Base-by-base conservation (phyloP, 208 protist genomes). In the Porcisia deanei region DNA sequence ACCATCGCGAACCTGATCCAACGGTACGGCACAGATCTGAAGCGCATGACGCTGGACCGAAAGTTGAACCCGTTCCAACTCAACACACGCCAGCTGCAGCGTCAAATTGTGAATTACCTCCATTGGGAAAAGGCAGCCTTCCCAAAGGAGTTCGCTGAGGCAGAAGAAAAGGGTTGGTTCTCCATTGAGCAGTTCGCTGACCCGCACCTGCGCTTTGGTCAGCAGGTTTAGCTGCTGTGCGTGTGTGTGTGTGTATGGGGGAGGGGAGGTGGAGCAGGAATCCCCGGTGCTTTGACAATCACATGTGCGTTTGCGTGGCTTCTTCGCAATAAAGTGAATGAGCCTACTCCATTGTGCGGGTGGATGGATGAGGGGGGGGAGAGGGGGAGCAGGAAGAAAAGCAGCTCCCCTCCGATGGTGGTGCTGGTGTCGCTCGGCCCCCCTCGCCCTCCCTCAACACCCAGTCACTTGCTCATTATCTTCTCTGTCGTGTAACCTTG, bases 11-110 rank as follows among this genome's bases (percentile, higher is more conserved):
- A 91, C 49, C 75, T 96, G 22, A 89, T 96, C 25, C 76, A 86
- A 43, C 79, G 79, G 25, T 87, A 96, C 77, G 87, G 86, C 76
- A 94, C 85, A 5, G 87, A 96, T 64, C 75, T 94, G 54, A 93
- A 92, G 83, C 87, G 87, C 57, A 96, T 96, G 92, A 90, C 88
- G 41, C 78, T 94, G 25, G 92, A 96, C 73, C 72, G 70, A 20
- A 91, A 91, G 82, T 82, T 93, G 8, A 96, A 96, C 75, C 92
- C 92, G 1, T 94, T 93, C 74, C 92, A 96, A 72, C 88, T 96
- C 22, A 96, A 94, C 72, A 83, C 82, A 45, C 90, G 92, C 18
- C 92, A 96, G 83, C 85, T 96, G 74, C 92, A 96, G 81, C 83
- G 86, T 2, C 90, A 94, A 61, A 87, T 93, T 45, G 85, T 91